Evolutionary conservation across 2,329 filamentous ascomycete species (phyloP), one percentile per base, ranked within the genome.

Genomic region (Catunica adiposa): DNA sequence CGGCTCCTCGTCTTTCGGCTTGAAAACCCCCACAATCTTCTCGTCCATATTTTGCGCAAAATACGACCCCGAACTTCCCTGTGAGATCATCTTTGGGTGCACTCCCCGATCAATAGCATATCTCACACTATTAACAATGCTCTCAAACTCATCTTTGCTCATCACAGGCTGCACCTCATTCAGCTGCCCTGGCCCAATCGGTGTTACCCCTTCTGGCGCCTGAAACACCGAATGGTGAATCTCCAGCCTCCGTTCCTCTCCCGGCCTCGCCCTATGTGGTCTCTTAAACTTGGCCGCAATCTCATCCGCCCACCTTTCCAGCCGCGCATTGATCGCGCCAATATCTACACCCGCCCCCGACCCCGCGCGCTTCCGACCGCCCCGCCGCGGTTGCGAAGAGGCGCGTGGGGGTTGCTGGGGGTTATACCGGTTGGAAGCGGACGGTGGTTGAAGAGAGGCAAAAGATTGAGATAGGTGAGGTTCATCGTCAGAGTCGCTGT

Each of bases 181-280:
- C 60, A 95, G 74, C 17, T 77, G 77, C 68, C 94, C 84, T 44
- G 83, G 78, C 1, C 85, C 89, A 46, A 83, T 79, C 2, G 90
- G 89, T 3, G 85, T 78, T 51, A 95, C 77, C 60, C 89, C 88
- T 59, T 96, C 88, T 0, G 90, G 90, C 1, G 92, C 77, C 63
- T 96, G 89, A 66, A 98, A 98, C 47, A 98, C 92, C 0, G 89
- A 94, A 69, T 97, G 88, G 63, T 97, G 89, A 59, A 98, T 98
- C 71, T 98, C 92, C 34, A 96, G 74, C 55, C 83, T 83, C 67
- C 94, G 87, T 62, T 94, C 87, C 61, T 94, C 86, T 23, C 56
- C 56, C 9, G 56, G 38, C 31, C 48, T 37, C 3, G 37, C 23
- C 47, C 82, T 73, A 8, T 67, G 70, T 63, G 80, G 83, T 52